A percentile compares a stretch with the other conserved stretches of the same genome.
Conservation (phyloP, 169 alveolate species). For the Plasmodium fragile region DNA sequence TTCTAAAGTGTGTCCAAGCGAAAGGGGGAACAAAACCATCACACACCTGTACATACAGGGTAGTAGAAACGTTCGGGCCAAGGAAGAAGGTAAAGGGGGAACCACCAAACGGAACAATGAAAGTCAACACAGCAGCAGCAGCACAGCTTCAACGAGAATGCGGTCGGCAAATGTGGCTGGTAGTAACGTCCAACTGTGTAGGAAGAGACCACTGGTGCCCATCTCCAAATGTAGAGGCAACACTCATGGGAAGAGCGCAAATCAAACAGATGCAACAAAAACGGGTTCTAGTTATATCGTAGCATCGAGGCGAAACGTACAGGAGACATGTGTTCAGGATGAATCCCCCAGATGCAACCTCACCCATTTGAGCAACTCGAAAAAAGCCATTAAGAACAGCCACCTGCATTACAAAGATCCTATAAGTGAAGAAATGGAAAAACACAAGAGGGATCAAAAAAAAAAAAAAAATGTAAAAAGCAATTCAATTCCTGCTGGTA, state of each 20-base stretch:
- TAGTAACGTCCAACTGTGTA: background rate
- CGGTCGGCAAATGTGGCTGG: background rate
- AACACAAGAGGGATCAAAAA: slow-evolving; percentile 7
- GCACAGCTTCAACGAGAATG: background rate
- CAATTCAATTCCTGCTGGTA: slow-evolving; percentile 65
- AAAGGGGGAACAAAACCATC: background rate
- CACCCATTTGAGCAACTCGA: background rate
- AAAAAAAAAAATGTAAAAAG: slow-evolving; percentile 44
- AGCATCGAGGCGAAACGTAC: background rate
- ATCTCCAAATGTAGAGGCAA: background rate
- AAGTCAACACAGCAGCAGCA: background rate
- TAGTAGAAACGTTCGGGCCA: background rate
- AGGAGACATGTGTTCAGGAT: background rate
- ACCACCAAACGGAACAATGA: background rate
- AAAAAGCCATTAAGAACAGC: background rate
- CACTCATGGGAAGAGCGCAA: background rate
- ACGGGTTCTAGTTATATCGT: background rate
- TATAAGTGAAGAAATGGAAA: slow-evolving; percentile 68
- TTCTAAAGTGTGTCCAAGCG: background rate
- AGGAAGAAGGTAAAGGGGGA: background rate
- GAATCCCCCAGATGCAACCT: background rate
- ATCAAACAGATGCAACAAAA: background rate
- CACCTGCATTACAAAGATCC: background rate
- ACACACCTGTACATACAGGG: background rate
- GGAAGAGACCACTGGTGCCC: background rate